Base-by-base conservation (phyloP, 2,329 filamentous ascomycete species). In the Fonsecaea multimorphosa region DNA sequence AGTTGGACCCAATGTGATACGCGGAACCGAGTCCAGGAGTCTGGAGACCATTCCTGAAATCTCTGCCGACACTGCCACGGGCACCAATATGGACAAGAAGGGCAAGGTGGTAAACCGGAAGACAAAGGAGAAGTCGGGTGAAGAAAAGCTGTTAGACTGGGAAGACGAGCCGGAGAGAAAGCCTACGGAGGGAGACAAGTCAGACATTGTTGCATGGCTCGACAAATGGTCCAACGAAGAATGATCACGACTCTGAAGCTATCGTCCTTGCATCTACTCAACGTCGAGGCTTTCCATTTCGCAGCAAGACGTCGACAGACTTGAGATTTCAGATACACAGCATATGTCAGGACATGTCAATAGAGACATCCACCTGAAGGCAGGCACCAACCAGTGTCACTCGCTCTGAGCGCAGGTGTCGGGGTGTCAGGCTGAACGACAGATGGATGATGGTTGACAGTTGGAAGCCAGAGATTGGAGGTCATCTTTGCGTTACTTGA, bases 111-210 rank as follows among this genome's bases (percentile, higher is more conserved):
- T 60, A 12, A 71, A 72, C 40, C 62, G 70, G 4, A 72, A 70
- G 65, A 69, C 68, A 24, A 71, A 70, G 46, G 69, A 70, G 27
- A 72, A 70, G 60, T 67, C 70, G 16, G 65, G 58, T 36, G 51
- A 49, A 54, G 71, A 72, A 16, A 67, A 70, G 59, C 62, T 71
- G n/a, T 38, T 72, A 22, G 70, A 72, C 51, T 72, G 71, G 71
- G 71, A 72, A n/a, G 71, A 71, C 55, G 69, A 70, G 64, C 68
- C 70, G 6, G 59, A 51, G 29, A 64, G 65, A 53, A 58, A 61
- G 34, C 56, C 60, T 12, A 44, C 32, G 6, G 65, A 69, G 32
- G 68, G 66, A 24, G 71, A 66, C 27, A 65, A 67, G 38, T 19
- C 58, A 58, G 71, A 72, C 36, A 65, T 72, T 44, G 68, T 69